These are phyloP conservation scores for Axilococcus clingmanii DNA, from an alignment of 139 green algal genomes.

Conservation along the genomic window DNA sequence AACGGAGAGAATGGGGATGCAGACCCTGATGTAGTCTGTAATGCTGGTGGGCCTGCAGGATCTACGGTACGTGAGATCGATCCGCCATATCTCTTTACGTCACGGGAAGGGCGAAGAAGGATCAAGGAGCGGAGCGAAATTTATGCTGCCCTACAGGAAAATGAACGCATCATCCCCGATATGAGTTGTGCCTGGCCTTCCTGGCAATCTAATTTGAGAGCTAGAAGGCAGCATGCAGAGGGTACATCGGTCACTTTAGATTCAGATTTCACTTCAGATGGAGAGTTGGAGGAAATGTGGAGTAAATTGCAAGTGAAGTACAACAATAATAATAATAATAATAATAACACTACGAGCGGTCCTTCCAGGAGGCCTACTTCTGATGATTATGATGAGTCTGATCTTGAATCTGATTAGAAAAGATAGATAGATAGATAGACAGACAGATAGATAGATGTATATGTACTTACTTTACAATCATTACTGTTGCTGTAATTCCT, in stretches of 20 bases:
- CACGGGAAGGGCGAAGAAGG: not conserved
- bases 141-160: constrained; percentile 11
- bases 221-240: not conserved
- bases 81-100: constrained; percentile 11
- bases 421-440: no score
- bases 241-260: constrained; percentile 20
- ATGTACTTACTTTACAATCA: no score
- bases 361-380: no score
- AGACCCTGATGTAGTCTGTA: constrained; percentile 10
- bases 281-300: constrained; percentile 21
- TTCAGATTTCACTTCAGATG: constrained; percentile 3
- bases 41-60: constrained; percentile 12
- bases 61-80: constrained; percentile 28
- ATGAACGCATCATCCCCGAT: constrained; percentile 16
- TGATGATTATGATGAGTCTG: no score
- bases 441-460: no score
- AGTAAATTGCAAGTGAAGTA: constrained; percentile 14
- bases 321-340: no score
- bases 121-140: not conserved
- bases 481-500: no score
- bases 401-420: no score
- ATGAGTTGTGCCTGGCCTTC: constrained; percentile 10
- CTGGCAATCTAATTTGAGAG: constrained; percentile 12
- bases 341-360: no score
- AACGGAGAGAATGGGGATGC: not conserved